phyloP scores from a whole-genome alignment of 176 grass and related monocot genomes.

The Paspalum notatum region DNA sequence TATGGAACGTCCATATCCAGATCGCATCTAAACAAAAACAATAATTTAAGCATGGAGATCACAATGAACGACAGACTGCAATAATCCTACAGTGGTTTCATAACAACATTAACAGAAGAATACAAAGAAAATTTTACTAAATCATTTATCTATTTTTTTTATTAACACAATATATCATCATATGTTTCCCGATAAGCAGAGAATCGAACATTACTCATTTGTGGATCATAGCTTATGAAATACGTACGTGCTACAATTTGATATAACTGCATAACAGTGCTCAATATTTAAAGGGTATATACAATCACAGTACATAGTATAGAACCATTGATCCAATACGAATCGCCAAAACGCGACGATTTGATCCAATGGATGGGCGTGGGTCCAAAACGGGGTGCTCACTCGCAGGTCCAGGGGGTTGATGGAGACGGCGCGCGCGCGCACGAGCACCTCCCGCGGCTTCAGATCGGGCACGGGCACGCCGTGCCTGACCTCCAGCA shows the following conservation, averaged over 20 bases:
- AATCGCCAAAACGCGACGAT: neutral
- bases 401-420: slow-evolving; percentile 92
- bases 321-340: neutral
- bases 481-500: slow-evolving; percentile 71
- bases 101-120: neutral
- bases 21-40: slow-evolving; percentile 65
- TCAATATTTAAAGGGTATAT: neutral
- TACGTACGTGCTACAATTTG: too few species aligned
- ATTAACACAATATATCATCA: neutral
- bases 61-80: neutral
- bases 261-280: neutral
- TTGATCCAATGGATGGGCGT: slow-evolving; percentile 1
- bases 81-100: neutral
- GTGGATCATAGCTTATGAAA: neutral
- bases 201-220: neutral
- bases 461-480: slow-evolving; percentile 83
- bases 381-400: slow-evolving; percentile 47
- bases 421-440: slow-evolving; percentile 83
- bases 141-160: neutral
- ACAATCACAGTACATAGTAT: neutral
- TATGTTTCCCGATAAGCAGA: neutral
- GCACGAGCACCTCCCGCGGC: slow-evolving; percentile 80
- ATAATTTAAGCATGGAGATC: slow-evolving; percentile 13
- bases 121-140: neutral
- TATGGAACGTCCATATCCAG: slow-evolving; percentile 90